phyloP scores from a whole-genome alignment of 768 basidiomycete genomes.

The Mycena rebaudengoi region DNA sequence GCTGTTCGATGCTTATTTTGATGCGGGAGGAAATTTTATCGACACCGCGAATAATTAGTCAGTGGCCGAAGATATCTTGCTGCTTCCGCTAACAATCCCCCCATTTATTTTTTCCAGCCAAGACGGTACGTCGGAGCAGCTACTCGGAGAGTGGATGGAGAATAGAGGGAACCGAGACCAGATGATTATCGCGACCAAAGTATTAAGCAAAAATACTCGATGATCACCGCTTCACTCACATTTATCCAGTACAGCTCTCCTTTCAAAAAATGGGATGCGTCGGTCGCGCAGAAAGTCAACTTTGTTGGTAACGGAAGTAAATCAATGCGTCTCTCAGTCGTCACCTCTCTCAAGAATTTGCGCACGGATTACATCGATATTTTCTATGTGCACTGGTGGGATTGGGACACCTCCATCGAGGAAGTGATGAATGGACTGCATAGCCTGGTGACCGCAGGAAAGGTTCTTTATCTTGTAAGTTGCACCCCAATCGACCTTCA shows the following conservation, averaged over 20 bases:
- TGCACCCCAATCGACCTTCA: neutral
- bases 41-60: no score
- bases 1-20: no score
- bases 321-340: slow-evolving; percentile 50
- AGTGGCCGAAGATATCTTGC: no score
- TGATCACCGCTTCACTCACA: no score
- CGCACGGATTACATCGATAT: slow-evolving; percentile 65
- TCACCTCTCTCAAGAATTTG: slow-evolving; percentile 59
- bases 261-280: slow-evolving; percentile 33
- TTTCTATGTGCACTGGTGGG: slow-evolving; percentile 63
- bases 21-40: no score
- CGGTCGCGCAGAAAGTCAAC: slow-evolving; percentile 41
- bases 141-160: slow-evolving; percentile 62
- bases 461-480: slow-evolving; percentile 50
- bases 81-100: no score
- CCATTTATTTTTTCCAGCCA: slow-evolving; percentile 50
- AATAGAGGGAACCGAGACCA: slow-evolving; percentile 52
- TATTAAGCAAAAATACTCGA: no score
- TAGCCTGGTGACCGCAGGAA: slow-evolving; percentile 48
- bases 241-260: slow-evolving; percentile 47
- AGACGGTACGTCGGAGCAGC: slow-evolving; percentile 59
- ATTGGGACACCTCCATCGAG: slow-evolving; percentile 50
- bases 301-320: slow-evolving; percentile 62
- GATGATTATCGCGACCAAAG: slow-evolving; percentile 55
- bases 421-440: slow-evolving; percentile 58